Evolutionary conservation across 2,329 filamentous ascomycete genomes (phyloP).

Genomic region (Penicillium sp.): DNA sequence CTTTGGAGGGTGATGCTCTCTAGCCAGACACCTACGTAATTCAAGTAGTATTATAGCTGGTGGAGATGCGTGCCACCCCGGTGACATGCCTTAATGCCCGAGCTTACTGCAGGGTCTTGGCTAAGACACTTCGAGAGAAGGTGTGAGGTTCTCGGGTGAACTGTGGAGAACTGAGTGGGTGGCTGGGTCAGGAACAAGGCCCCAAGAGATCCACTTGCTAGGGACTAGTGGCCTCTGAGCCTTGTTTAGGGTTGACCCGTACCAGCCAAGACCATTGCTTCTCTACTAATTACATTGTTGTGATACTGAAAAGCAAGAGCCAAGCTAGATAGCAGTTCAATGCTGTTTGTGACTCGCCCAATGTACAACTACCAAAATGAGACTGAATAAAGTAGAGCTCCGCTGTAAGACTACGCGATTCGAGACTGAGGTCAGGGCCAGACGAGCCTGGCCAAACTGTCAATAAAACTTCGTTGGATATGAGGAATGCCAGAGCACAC

Average conservation of each 20-base stretch:
- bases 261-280: neutral
- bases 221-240: neutral
- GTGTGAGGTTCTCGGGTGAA: neutral
- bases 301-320: neutral
- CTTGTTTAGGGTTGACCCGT: neutral
- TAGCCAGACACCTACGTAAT: neutral
- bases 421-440: neutral
- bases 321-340: neutral
- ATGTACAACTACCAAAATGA: neutral
- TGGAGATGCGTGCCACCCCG: constrained; percentile 1
- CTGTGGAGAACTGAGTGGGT: constrained; percentile 1
- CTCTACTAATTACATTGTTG: neutral
- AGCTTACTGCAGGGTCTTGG: neutral
- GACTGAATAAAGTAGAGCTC: neutral
- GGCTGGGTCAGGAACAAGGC: constrained; percentile 8
- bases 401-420: neutral
- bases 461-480: neutral
- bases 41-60: neutral
- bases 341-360: neutral
- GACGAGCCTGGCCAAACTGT: neutral
- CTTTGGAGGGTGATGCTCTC: neutral
- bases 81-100: constrained; percentile 24
- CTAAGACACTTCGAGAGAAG: neutral
- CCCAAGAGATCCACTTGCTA: constrained; percentile 5
- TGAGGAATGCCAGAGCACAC: constrained; percentile 21